Percentiles rank a stretch among this genome's conserved stretches.
Conservation (phyloP, 2,329 filamentous ascomycete species). For the Sporothrix pseudoabietina region DNA sequence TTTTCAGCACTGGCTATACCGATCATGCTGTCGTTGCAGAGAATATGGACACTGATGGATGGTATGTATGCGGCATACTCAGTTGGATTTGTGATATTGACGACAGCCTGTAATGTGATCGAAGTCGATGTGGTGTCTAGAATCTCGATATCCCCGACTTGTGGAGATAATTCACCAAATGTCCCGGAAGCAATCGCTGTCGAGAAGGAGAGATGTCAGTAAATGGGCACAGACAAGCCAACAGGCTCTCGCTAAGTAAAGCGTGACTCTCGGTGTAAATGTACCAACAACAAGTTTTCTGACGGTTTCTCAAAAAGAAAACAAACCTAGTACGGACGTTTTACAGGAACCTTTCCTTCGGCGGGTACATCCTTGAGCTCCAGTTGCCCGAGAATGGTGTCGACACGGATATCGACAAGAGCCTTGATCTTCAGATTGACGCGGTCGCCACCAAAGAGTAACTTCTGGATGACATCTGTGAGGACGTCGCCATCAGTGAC, state of each 20-base stretch:
- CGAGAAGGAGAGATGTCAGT: slow-evolving; percentile 29
- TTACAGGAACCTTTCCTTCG: slow-evolving; percentile 83
- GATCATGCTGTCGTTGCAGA: slow-evolving; percentile 72
- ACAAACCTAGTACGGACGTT: slow-evolving; percentile 73
- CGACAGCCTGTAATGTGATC: slow-evolving; percentile 67
- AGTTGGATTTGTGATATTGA: slow-evolving; percentile 91
- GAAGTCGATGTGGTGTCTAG: slow-evolving; percentile 71
- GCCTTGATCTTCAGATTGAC: slow-evolving; percentile 77
- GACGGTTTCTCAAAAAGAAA: slow-evolving; percentile 47
- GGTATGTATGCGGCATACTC: slow-evolving; percentile 82
- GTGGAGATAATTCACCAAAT: slow-evolving; percentile 56
- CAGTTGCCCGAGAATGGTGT: slow-evolving; percentile 79
- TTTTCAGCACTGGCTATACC: slow-evolving; percentile 72
- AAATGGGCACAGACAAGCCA: neutral
- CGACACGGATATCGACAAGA: slow-evolving; percentile 77
- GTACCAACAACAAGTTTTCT: slow-evolving; percentile 39
- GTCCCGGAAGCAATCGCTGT: slow-evolving; percentile 62
- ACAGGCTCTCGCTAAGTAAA: neutral
- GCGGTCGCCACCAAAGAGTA: slow-evolving; percentile 72
- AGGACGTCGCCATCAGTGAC: slow-evolving; percentile 82
- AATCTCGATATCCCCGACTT: slow-evolving; percentile 71
- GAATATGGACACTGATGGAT: slow-evolving; percentile 73
- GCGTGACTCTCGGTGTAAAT: neutral
- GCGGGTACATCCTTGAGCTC: slow-evolving; percentile 81
- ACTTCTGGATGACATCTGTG: slow-evolving; percentile 73